These are phyloP conservation scores for Sugiyamaella floridensis DNA, from an alignment of 805 yeast genomes.

Conservation along the genomic window DNA sequence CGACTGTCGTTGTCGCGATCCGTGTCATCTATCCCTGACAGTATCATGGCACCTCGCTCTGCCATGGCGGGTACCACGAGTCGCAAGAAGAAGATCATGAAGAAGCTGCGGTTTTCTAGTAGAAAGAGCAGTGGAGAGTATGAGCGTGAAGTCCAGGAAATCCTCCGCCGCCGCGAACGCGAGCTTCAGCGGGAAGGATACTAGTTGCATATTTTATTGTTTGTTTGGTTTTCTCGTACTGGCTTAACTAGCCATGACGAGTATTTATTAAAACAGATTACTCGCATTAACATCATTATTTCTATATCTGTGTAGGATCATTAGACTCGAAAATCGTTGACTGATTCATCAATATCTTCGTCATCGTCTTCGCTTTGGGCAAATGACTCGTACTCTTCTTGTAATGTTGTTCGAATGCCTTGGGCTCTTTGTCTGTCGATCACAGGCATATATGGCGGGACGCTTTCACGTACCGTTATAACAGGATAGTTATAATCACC, in stretches of 20 bases:
- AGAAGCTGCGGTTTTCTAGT: constrained; percentile 25
- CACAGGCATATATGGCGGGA: constrained; percentile 14
- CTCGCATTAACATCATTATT: background rate
- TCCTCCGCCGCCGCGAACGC: constrained; percentile 32
- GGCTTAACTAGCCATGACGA: background rate
- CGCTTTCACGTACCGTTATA: constrained; percentile 28
- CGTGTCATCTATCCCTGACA: background rate
- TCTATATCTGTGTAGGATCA: background rate
- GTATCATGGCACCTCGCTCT: constrained; percentile 2
- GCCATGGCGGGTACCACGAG: background rate
- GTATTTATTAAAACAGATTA: background rate
- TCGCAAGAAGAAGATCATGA: constrained; percentile 15
- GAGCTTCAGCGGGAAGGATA: constrained; percentile 18
- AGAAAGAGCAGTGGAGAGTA: constrained; percentile 26
- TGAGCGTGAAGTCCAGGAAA: constrained; percentile 32
- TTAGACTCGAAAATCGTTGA: background rate
- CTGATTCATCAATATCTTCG: constrained; percentile 9
- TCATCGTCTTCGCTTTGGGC: constrained; percentile 11
- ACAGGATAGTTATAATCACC: constrained; percentile 41
- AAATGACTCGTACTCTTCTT: constrained; percentile 18
- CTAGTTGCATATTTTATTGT: background rate
- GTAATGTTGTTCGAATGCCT: constrained; percentile 12
- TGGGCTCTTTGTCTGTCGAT: constrained; percentile 15
- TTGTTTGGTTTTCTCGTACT: background rate
- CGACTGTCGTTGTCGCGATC: background rate